Conservation (phyloP, 2,329 filamentous ascomycete species). For the Paecilomyces dactylethromorphus region DNA sequence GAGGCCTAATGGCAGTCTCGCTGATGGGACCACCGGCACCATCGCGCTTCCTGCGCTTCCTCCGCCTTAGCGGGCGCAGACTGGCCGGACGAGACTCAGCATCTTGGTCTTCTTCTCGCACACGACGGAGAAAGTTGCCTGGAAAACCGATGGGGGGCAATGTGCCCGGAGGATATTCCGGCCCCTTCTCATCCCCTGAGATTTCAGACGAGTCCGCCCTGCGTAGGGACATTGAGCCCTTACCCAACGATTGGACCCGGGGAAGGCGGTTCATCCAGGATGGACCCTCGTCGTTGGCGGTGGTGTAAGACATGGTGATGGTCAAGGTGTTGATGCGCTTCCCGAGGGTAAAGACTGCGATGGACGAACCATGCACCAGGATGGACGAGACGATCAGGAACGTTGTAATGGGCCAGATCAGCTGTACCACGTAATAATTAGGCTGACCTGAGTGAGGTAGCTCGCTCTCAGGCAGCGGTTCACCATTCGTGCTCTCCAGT, state of each 20-base stretch:
- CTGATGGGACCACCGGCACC: constrained; percentile 81
- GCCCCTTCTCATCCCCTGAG: constrained; percentile 46
- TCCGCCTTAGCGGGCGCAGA: constrained; percentile 48
- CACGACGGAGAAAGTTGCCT: constrained; percentile 71
- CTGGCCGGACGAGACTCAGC: constrained; percentile 51
- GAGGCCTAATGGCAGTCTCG: constrained; percentile 81
- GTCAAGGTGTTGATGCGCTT: constrained; percentile 97
- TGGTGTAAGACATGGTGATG: constrained; percentile 92
- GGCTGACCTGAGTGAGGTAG: constrained; percentile 45
- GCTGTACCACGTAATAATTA: constrained; percentile 65
- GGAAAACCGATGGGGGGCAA: constrained; percentile 66
- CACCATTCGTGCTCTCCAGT: constrained; percentile 67
- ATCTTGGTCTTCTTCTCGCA: constrained; percentile 65
- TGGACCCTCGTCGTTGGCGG: constrained; percentile 78
- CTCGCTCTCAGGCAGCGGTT: constrained; percentile 62
- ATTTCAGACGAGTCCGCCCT: constrained; percentile 65
- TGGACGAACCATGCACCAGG: constrained; percentile 91
- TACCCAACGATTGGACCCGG: constrained; percentile 73
- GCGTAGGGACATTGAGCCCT: constrained; percentile 65
- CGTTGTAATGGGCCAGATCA: constrained; percentile 93
- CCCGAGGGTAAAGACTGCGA: constrained; percentile 93
- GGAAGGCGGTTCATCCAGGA: constrained; percentile 94
- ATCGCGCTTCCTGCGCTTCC: constrained; percentile 63
- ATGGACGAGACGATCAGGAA: constrained; percentile 95
- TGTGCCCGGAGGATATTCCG: constrained; percentile 60